A percentile compares a stretch with the other conserved stretches of the same genome.
Evolutionary conservation across 2,329 filamentous ascomycete species (phyloP).

Genomic region (Alternaria infectoria): DNA sequence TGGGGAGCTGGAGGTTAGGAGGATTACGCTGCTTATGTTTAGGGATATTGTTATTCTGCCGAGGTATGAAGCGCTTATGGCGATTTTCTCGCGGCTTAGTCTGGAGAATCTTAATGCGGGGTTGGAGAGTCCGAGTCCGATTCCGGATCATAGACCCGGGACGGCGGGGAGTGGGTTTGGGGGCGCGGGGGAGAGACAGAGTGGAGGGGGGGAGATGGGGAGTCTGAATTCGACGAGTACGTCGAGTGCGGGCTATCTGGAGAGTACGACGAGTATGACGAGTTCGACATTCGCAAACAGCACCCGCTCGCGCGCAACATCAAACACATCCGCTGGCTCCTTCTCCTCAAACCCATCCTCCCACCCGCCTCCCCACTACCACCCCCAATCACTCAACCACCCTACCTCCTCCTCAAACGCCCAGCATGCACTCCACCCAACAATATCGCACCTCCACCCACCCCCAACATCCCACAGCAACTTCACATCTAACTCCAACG

Average conservation of each 20-base stretch:
- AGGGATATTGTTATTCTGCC: conserved; percentile 88
- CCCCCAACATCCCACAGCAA: conserved; percentile 14
- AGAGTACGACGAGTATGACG: conserved; percentile 64
- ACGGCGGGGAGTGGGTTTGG: conserved; percentile 33
- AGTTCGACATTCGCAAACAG: conserved; percentile 54
- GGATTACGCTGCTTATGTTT: conserved; percentile 85
- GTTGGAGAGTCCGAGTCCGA: conserved; percentile 43
- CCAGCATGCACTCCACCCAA: neutral
- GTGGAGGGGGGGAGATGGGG: conserved; percentile 52
- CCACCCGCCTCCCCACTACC: neutral
- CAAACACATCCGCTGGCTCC: conserved; percentile 71
- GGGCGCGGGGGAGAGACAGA: neutral
- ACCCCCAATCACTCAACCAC: neutral
- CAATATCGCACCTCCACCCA: conserved; percentile 10
- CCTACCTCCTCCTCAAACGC: neutral
- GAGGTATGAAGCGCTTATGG: conserved; percentile 85
- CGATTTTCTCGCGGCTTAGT: conserved; percentile 86
- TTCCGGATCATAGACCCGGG: conserved; percentile 37
- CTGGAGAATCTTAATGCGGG: conserved; percentile 72
- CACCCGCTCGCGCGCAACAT: conserved; percentile 77
- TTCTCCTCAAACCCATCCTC: conserved; percentile 47
- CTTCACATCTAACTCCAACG: conserved; percentile 12
- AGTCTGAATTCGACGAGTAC: conserved; percentile 64
- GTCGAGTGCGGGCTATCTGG: conserved; percentile 76
- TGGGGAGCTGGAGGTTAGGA: conserved; percentile 79